These are phyloP conservation scores for Colletotrichum falcatum DNA, from an alignment of 2,329 filamentous ascomycete genomes.

Conservation along the genomic window DNA sequence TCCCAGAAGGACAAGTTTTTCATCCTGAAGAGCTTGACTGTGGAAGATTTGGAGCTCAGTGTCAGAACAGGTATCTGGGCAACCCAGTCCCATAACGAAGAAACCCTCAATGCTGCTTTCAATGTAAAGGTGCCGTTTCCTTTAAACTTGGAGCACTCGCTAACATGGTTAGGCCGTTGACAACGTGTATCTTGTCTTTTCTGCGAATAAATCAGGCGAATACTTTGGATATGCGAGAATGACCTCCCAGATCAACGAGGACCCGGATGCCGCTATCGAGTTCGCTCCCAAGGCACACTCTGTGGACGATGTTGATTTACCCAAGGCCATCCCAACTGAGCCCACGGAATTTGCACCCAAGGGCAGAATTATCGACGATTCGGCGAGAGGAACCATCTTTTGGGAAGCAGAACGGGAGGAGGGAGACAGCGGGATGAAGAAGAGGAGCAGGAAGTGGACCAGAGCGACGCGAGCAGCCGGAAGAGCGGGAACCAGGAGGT, in stretches of 20 bases:
- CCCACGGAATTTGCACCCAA: constrained; percentile 82
- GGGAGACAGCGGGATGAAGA: constrained; percentile 57
- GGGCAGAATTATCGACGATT: constrained; percentile 92
- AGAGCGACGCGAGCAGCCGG: constrained; percentile 44
- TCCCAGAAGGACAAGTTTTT: constrained; percentile 81
- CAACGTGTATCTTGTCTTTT: constrained; percentile 92
- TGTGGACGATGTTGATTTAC: constrained; percentile 72
- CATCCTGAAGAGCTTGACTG: constrained; percentile 90
- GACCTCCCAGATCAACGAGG: constrained; percentile 84
- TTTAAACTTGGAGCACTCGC: constrained; percentile 1
- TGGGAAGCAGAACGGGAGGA: constrained; percentile 85
- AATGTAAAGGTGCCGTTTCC: constrained; percentile 64
- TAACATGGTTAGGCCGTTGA: constrained; percentile 71
- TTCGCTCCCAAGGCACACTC: constrained; percentile 75
- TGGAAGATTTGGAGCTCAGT: constrained; percentile 90
- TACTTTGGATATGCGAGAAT: constrained; percentile 97
- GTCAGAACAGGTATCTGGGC: constrained; percentile 92
- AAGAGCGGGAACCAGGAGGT: constrained; percentile 54
- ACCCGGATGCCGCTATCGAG: constrained; percentile 76
- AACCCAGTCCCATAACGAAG: constrained; percentile 93
- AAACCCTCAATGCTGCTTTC: constrained; percentile 84
- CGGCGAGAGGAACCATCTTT: constrained; percentile 93
- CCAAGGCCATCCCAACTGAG: constrained; percentile 83
- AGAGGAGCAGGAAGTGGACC: constrained; percentile 61
- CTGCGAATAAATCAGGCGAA: constrained; percentile 96